Evolutionary conservation across 2,329 filamentous ascomycete species (phyloP), one percentile per base, ranked within the genome.

Genomic region (Aspergillus sclerotialis): DNA sequence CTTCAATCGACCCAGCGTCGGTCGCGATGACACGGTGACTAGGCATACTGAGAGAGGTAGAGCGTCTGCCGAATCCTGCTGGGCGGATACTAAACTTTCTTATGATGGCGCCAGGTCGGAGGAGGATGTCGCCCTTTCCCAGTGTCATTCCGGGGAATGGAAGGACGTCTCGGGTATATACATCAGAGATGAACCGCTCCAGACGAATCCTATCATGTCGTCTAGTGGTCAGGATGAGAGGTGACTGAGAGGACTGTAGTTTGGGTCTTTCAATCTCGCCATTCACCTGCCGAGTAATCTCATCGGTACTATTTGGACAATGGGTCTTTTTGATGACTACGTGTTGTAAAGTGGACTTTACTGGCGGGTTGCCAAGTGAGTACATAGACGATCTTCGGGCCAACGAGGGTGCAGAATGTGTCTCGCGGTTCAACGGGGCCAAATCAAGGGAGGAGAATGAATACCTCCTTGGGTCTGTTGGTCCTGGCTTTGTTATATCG

Each of bases 291-390:
- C 58, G 63, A 10, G 43, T 54, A 24, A 70, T 59, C 11, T 68
- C 56, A 4, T 73, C 60, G 5, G 65, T 56, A 28, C 81, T 75
- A 47, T 79, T 81, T 30, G 77, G 68, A 2, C 76, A 74, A 48
- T 80, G 80, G 1, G 89, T 94, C 51, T 93, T 93, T 53, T 85
- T 90, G 52, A 95, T 77, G 30, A 94, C 82, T 33, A 94, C 79
- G 51, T 92, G 84, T 42, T 75, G 82, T 33, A 82, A 60, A 26
- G 78, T 72, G 10, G 76, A 74, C 46, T 79, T 84, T 10, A 79
- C 70, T 11, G 82, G 80, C 15, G 88, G 70, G 1, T 86, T 86
- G 2, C 82, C 80, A 17, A 86, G 78, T 39, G 86, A 75, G 47
- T 90, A 84, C 42, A 94, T 81, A 2, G 87, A 93, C 48, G 88